A percentile compares a stretch with the other conserved stretches of the same genome.
phyloP scores from a whole-genome alignment of 2,329 filamentous ascomycete species.

The Ophiosphaerella korrae region DNA sequence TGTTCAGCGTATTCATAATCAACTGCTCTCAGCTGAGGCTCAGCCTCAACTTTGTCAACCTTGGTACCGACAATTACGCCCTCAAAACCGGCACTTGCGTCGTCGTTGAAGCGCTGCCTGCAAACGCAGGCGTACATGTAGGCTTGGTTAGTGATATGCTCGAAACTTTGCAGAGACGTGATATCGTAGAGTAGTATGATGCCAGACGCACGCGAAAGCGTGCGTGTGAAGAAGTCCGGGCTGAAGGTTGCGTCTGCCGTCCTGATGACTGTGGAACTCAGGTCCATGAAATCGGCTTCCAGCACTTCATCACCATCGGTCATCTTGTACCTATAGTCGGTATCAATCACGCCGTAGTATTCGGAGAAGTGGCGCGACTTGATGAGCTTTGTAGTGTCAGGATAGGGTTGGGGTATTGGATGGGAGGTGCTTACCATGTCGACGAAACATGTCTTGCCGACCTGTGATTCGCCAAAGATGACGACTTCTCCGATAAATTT shows the following conservation, averaged over 20 bases:
- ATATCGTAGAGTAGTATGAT: conserved; percentile 39
- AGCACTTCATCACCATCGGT: conserved; percentile 10
- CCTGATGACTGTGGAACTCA: conserved; percentile 23
- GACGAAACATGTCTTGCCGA: conserved; percentile 34
- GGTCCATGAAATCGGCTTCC: conserved; percentile 22
- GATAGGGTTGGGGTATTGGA: not conserved
- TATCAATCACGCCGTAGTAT: conserved; percentile 2
- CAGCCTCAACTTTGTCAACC: conserved; percentile 16
- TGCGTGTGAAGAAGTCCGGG: conserved; percentile 8
- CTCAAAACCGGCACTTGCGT: conserved; percentile 3
- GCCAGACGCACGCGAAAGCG: conserved; percentile 21
- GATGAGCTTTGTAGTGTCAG: conserved; percentile 7
- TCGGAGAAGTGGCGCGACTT: conserved; percentile 9
- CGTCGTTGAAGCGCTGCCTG: not conserved
- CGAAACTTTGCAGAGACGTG: conserved; percentile 26
- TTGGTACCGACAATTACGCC: conserved; percentile 39
- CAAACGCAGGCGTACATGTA: conserved; percentile 22
- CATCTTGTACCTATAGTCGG: conserved; percentile 11
- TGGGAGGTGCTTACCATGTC: conserved; percentile 22
- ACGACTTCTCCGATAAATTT: conserved; percentile 7
- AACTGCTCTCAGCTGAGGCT: conserved; percentile 17
- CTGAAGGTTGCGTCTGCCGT: conserved; percentile 5
- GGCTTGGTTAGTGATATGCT: conserved; percentile 20
- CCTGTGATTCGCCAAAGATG: conserved; percentile 27
- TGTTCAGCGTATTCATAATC: conserved; percentile 19